Conservation (phyloP, 2,329 filamentous ascomycete genomes). For the Fusarium oxysporum region DNA sequence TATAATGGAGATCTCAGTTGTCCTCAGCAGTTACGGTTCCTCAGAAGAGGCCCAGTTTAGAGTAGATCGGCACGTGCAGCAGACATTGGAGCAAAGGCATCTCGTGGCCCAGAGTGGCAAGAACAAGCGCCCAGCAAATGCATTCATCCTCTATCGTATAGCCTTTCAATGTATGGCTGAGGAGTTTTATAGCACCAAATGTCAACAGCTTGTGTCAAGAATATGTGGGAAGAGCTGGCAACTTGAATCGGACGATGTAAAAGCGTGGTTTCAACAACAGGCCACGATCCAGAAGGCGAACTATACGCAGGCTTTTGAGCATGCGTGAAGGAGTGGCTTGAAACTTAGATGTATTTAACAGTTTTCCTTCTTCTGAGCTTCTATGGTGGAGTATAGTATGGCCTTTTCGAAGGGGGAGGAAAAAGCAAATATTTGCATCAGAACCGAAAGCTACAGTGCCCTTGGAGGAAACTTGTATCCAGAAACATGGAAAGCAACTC, state of each 20-base stretch:
- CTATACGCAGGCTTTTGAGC: not conserved
- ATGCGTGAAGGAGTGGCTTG: not conserved
- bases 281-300: not conserved
- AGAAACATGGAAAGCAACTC: not conserved
- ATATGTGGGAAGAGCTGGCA: slow-evolving; percentile 1
- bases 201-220: not conserved
- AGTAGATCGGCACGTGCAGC: not conserved
- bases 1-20: not conserved
- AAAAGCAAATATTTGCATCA: not conserved
- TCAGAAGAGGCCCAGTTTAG: not conserved
- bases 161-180: not conserved
- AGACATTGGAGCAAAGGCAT: not conserved
- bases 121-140: not conserved
- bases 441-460: not conserved
- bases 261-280: not conserved
- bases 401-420: not conserved
- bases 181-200: not conserved
- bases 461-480: not conserved
- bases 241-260: not conserved
- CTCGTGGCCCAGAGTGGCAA: not conserved
- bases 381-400: not conserved
- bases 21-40: not conserved
- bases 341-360: not conserved
- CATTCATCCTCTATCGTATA: not conserved
- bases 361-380: not conserved